These are phyloP conservation scores for Daldinia bambusicola DNA, from an alignment of 495 filamentous ascomycete genomes.

Conservation along the genomic window DNA sequence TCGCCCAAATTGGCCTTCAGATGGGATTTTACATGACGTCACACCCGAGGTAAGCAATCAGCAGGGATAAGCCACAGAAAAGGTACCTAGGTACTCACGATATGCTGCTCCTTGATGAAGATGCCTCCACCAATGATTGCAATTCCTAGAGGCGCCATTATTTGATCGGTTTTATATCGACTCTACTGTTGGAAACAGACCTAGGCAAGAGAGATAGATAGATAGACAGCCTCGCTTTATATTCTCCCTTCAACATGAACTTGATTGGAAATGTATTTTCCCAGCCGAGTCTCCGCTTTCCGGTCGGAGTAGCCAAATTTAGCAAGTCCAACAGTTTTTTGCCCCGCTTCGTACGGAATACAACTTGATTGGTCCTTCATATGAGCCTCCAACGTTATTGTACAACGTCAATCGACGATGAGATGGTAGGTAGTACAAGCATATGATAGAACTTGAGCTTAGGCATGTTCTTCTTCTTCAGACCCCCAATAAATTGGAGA, in stretches of 20 bases:
- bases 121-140: conserved; percentile 76
- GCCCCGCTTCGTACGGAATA: conserved; percentile 7
- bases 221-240: conserved; percentile 1
- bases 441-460: too few relatives aligned
- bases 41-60: neutral
- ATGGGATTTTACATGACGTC: neutral
- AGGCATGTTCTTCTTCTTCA: conserved; percentile 16
- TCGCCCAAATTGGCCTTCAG: neutral
- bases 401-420: neutral
- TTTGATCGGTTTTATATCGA: neutral
- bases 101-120: conserved; percentile 57
- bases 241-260: neutral
- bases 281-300: conserved; percentile 10
- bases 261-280: conserved; percentile 10
- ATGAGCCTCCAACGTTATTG: neutral
- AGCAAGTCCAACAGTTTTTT: conserved; percentile 10
- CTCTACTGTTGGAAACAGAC: neutral
- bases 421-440: neutral
- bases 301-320: conserved; percentile 16
- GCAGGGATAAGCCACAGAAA: conserved; percentile 1
- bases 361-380: neutral
- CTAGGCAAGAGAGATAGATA: neutral
- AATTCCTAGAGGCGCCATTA: conserved; percentile 62
- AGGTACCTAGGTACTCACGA: conserved; percentile 43
- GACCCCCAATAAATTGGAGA: conserved; percentile 27